Conservation (phyloP, 2,329 filamentous ascomycete genomes). For the Alternaria metachromatica region DNA sequence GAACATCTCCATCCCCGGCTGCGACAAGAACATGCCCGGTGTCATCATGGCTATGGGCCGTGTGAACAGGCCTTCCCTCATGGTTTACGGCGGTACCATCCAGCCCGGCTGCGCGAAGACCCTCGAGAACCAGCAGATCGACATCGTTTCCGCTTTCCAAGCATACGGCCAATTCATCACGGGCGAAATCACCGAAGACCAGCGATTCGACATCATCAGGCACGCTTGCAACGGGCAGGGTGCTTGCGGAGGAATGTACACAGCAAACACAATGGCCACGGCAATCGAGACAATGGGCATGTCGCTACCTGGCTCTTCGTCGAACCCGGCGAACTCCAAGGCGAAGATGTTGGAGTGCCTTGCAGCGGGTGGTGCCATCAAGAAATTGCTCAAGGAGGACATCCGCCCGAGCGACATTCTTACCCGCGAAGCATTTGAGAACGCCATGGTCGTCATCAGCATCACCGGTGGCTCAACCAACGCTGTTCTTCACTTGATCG, state of each 20-base stretch:
- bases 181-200: conserved; percentile 87
- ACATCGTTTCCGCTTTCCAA: conserved; percentile 98
- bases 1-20: conserved; percentile 95
- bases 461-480: conserved; percentile 60
- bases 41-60: conserved; percentile 82
- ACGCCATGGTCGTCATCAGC: conserved; percentile 60
- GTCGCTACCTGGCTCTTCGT: conserved; percentile 59
- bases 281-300: conserved; percentile 60
- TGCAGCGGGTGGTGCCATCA: conserved; percentile 58
- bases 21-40: conserved; percentile 97
- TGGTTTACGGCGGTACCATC: conserved; percentile 98
- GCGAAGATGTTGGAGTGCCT: conserved; percentile 59
- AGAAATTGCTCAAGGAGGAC: conserved; percentile 59
- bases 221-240: conserved; percentile 86
- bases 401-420: conserved; percentile 58
- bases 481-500: conserved; percentile 59
- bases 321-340: conserved; percentile 59
- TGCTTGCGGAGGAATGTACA: conserved; percentile 82
- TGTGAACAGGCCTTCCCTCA: conserved; percentile 90
- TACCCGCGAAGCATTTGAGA: conserved; percentile 57
- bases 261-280: conserved; percentile 61
- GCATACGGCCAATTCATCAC: conserved; percentile 94
- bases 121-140: conserved; percentile 71
- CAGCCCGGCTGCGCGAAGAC: conserved; percentile 86
- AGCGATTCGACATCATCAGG: conserved; percentile 93